phyloP scores from a whole-genome alignment of 1,284 basidiomycete genomes.

The Dichomitus squalens region DNA sequence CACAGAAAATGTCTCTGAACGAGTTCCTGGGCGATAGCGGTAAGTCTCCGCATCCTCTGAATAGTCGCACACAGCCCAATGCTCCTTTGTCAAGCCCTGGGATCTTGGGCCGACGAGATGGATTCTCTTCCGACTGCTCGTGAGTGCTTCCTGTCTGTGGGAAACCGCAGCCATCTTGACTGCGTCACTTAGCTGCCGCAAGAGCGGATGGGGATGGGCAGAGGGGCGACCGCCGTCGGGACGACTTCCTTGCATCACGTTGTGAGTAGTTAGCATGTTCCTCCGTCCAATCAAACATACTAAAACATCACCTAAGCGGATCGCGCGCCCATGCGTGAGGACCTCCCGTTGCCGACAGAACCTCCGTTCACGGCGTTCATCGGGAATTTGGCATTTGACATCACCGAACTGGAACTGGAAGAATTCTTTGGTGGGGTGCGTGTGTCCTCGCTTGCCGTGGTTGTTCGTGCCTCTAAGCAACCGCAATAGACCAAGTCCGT shows the following conservation, averaged over 20 bases:
- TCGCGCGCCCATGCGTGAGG: constrained; percentile 74
- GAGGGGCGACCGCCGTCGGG: constrained; percentile 52
- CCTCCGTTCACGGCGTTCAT: constrained; percentile 97
- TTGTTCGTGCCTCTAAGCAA: background rate
- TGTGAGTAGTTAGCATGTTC: constrained; percentile 42
- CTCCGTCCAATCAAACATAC: background rate
- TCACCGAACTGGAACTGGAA: constrained; percentile 82
- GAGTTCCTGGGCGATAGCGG: constrained; percentile 86
- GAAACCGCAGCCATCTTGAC: constrained; percentile 18
- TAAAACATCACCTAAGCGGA: constrained; percentile 49
- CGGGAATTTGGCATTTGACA: constrained; percentile 95
- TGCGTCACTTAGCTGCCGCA: constrained; percentile 52
- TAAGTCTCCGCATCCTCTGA: constrained; percentile 41
- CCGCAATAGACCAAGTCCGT: constrained; percentile 71
- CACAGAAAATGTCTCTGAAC: constrained; percentile 87
- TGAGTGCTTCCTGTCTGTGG: constrained; percentile 44
- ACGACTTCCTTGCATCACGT: constrained; percentile 64
- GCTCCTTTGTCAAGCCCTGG: constrained; percentile 58
- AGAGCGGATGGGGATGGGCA: constrained; percentile 59
- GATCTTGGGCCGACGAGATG: constrained; percentile 98
- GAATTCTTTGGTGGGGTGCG: constrained; percentile 76
- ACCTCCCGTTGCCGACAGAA: constrained; percentile 91
- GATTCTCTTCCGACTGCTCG: constrained; percentile 87
- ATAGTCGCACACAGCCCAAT: constrained; percentile 40
- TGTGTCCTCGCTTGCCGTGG: constrained; percentile 6